Evolutionary conservation across 352 stramenopile species (phyloP), one percentile per base, ranked within the genome.

Genomic region (Phytopythium litorale): DNA sequence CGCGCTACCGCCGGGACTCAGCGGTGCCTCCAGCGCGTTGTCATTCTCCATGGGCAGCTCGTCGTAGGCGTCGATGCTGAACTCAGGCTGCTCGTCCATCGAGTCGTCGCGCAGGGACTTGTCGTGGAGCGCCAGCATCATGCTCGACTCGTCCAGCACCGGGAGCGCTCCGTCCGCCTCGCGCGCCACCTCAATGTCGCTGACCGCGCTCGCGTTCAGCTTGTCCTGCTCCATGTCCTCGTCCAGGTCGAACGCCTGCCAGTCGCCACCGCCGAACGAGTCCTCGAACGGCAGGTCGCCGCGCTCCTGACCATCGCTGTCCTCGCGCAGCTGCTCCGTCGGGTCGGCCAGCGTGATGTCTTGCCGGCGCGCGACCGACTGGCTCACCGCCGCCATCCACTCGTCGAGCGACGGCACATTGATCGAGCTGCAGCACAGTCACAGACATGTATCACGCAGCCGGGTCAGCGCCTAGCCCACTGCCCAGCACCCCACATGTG

Each of bases 301-400:
- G 74, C 72, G 63, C 16, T 84, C 77, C 13, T 59, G 71, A 8
- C 88, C 66, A 12, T 75, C 81, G 30, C 80, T 73, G n/a, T 84
- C 71, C 62, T 88, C 70, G 30, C 67, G 70, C 56, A 75, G 52
- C 43, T 70, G 66, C 21, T 88, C 71, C 21, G 91, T 59, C 48
- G 83, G 75, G 51, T 95, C 78, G 0, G 84, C 84, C 23, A 97
- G 71, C 32, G 84, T 95, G 56, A 97, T 97, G 56, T 97, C 87
- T 60, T 94, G 81, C 0, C 82, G 78, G 59, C 87, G 81, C 37
- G 84, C 84, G 33, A 81, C 71, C 19, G 85, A 93, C 54, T 93
- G 84, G 46, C 81, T 94, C 8, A 87, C 80, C 18, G 84, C 81
- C 16, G 65, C 76, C 54, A 95, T 82, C 87, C 85, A 97, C 65